Evolutionary conservation across 805 yeast species (phyloP).

Genomic region (Cyberlindnera euphorbiiphila): DNA sequence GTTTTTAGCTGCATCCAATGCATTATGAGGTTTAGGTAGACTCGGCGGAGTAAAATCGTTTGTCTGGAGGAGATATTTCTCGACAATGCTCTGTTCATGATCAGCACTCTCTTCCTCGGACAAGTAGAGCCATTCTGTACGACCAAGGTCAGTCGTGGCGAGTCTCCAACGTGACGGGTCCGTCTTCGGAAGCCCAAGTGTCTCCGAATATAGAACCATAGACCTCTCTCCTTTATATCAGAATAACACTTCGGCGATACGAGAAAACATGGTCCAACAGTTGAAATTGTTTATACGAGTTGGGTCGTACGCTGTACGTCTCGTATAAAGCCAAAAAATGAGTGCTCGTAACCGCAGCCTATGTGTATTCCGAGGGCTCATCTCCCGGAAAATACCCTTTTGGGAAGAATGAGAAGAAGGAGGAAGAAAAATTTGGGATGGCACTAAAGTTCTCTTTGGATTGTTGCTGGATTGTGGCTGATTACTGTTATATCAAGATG

Average conservation of each 20-base stretch:
- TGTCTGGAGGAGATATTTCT: slow-evolving; percentile 49
- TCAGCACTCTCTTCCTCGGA: slow-evolving; percentile 21
- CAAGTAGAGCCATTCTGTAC: slow-evolving; percentile 76
- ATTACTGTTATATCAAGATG: too few species aligned
- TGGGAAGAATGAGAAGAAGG: slow-evolving; percentile 1
- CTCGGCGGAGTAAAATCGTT: slow-evolving; percentile 36
- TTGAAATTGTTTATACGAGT: too few species aligned
- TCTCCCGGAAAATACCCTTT: slow-evolving; percentile 15
- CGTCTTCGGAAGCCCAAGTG: slow-evolving; percentile 59
- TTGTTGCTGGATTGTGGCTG: too few species aligned
- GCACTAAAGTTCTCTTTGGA: neutral
- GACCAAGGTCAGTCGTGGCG: slow-evolving; percentile 63
- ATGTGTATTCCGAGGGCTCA: slow-evolving; percentile 16
- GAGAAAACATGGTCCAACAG: too few species aligned
- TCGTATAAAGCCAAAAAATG: neutral
- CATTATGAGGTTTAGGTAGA: slow-evolving; percentile 35
- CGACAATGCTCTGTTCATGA: slow-evolving; percentile 50
- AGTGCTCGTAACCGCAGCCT: slow-evolving; percentile 1
- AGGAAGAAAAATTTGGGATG: slow-evolving; percentile 8
- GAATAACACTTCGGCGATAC: too few species aligned
- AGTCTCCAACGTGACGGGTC: slow-evolving; percentile 77
- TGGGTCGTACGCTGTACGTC: too few species aligned
- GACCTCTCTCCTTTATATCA: neutral
- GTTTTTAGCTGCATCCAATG: slow-evolving; percentile 61
- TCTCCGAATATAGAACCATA: slow-evolving; percentile 57